These are phyloP conservation scores for Dioscorea cayenensis DNA, from an alignment of 116 monocot species.

Conservation along the genomic window DNA sequence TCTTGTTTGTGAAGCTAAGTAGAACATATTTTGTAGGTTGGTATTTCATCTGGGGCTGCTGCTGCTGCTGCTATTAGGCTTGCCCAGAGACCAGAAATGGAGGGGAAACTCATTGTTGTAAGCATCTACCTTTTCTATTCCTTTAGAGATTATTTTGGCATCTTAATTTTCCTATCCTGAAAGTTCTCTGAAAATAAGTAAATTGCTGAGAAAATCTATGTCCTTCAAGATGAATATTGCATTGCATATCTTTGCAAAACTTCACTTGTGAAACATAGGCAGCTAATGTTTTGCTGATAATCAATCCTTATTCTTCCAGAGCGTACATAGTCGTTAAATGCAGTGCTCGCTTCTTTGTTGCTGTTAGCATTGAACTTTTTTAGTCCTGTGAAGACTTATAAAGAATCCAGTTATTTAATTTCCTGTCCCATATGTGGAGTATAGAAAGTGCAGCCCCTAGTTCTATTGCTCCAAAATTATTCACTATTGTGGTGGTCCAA, in stretches of 20 bases:
- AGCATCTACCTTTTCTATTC: constrained; percentile 6
- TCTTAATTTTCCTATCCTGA: background rate
- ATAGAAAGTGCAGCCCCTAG: too few species aligned
- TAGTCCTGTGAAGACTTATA: too few species aligned
- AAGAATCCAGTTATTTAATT: too few species aligned
- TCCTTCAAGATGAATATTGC: background rate
- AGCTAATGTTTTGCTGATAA: background rate
- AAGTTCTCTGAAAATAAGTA: background rate
- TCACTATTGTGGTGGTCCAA: too few species aligned
- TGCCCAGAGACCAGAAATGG: constrained; percentile 68
- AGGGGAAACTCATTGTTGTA: constrained; percentile 63
- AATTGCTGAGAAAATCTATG: background rate
- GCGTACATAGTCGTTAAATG: background rate
- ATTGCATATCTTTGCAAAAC: too few species aligned
- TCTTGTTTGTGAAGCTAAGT: background rate
- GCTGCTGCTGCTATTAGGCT: constrained; percentile 74
- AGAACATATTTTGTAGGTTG: constrained; percentile 27
- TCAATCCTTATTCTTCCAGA: background rate
- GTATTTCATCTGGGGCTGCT: constrained; percentile 76
- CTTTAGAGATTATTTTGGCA: background rate
- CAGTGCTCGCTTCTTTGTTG: too few species aligned
- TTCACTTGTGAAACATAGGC: background rate
- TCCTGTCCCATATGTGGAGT: too few species aligned
- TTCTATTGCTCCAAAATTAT: too few species aligned
- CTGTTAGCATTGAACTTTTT: too few species aligned